Base-by-base conservation (phyloP, 2,329 filamentous ascomycete genomes). In the Claviceps quebecensis region DNA sequence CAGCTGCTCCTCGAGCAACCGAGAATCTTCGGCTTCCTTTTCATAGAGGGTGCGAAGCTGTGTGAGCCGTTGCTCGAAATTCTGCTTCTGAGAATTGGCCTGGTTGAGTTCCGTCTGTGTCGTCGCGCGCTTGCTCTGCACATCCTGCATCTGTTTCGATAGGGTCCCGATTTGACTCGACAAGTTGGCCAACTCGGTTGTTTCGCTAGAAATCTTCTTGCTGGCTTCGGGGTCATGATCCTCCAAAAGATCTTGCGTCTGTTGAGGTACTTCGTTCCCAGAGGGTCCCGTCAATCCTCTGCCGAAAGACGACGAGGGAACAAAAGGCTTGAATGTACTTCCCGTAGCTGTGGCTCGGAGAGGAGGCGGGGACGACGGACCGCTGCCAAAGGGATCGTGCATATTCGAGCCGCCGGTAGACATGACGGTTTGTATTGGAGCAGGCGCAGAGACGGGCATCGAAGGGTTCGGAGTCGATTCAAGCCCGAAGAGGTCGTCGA, bases 141-240 rank as follows among this genome's bases (percentile, higher is more conserved):
- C 85, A 58, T 91, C 88, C 63, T 95, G 88, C 81, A 95, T 95
- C 69, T 98, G 89, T 62, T 84, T 94, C 0, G 90, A 86, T 51
- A 98, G 70, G 2, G 86, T 91, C 36, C 88, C 84, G 56, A 98
- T 88, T 66, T 97, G 93, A 65, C 95, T 97, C 1, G 91, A 96
- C 59, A 98, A 75, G 63, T 98, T 97, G 49, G 90, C 93, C 53
- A 98, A 76, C 65, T 98, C 93, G 0, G 86, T 84, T 2, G 90
- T 93, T 63, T 98, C 93, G 56, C 83, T 84, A 0, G 86, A 93
- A 26, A 97, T 73, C 65, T 86, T 94, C 66, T 86, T 93, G 68
- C 84, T 91, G 51, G 90, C 81, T 61, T 95, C 89, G 1, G 86
- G 85, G 57, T 97, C 91, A 57, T 83, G 84, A 59, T 96, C 90